phyloP scores from a whole-genome alignment of 306 rosid genomes.

The Macrotyloma uniflorum region DNA sequence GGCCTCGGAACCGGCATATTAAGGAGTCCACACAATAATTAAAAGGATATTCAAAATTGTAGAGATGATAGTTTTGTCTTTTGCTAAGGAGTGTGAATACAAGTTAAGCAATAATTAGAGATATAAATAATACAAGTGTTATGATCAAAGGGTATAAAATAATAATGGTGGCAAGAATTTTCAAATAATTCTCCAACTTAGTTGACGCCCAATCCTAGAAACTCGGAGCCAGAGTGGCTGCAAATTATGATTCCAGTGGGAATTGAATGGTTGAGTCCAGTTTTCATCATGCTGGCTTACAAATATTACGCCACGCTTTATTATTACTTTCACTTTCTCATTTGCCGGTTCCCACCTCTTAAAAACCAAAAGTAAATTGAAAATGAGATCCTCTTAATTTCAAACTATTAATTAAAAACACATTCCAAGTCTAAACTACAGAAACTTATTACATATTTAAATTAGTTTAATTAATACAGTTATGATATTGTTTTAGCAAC shows the following conservation, averaged over 20 bases:
- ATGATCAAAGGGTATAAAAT: conserved; percentile 31
- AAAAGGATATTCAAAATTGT: conserved; percentile 10
- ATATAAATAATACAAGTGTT: conserved; percentile 2
- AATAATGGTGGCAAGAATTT: neutral
- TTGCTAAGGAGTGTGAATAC: conserved; percentile 30
- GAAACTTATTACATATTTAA: neutral
- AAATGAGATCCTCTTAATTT: conserved; percentile 31
- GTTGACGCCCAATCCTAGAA: conserved; percentile 31
- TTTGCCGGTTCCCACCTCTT: conserved; percentile 27
- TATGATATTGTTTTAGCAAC: too few species aligned
- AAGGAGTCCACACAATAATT: conserved; percentile 27
- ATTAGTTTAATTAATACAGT: neutral
- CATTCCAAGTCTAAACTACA: neutral
- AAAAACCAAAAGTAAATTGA: conserved; percentile 20
- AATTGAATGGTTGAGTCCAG: conserved; percentile 17
- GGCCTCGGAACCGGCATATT: conserved; percentile 33
- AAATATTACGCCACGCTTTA: too few species aligned
- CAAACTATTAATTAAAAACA: neutral
- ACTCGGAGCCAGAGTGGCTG: conserved; percentile 36
- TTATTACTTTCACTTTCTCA: neutral
- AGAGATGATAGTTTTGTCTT: conserved; percentile 34
- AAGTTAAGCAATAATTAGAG: conserved; percentile 37
- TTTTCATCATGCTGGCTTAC: conserved; percentile 27
- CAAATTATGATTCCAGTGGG: conserved; percentile 10
- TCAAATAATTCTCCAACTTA: conserved; percentile 16